These are phyloP conservation scores for Stagonosporopsis tanaceti DNA, from an alignment of 2,329 filamentous ascomycete species.

Conservation along the genomic window DNA sequence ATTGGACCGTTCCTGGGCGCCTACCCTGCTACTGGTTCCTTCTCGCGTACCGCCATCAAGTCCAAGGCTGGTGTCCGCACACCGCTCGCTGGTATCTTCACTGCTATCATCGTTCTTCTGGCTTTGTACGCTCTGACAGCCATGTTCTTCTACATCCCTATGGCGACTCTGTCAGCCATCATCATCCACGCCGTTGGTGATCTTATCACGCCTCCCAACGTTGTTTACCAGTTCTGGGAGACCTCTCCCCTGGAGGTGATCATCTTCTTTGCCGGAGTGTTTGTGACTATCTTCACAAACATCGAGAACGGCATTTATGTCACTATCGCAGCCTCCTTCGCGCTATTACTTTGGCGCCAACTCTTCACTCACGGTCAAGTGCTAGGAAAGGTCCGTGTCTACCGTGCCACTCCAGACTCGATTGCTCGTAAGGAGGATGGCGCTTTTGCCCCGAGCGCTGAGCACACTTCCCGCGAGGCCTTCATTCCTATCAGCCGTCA, in stretches of 20 bases:
- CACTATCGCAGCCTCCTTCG: slow-evolving; percentile 79
- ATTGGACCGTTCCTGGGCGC: slow-evolving; percentile 89
- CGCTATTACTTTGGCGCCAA: slow-evolving; percentile 81
- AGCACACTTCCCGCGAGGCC: slow-evolving; percentile 35
- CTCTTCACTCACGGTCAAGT: slow-evolving; percentile 84
- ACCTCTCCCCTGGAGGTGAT: slow-evolving; percentile 89
- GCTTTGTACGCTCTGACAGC: slow-evolving; percentile 89
- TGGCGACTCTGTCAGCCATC: slow-evolving; percentile 80
- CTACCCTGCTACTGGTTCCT: slow-evolving; percentile 93
- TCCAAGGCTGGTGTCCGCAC: slow-evolving; percentile 95
- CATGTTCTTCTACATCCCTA: slow-evolving; percentile 95
- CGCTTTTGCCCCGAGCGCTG: slow-evolving; percentile 18
- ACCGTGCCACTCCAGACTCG: slow-evolving; percentile 82
- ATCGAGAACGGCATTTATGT: slow-evolving; percentile 95
- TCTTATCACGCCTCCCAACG: slow-evolving; percentile 89
- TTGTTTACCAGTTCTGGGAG: slow-evolving; percentile 93
- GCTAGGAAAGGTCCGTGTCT: slow-evolving; percentile 77
- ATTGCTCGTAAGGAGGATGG: slow-evolving; percentile 58
- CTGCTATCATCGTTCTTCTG: slow-evolving; percentile 82
- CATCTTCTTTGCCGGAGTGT: slow-evolving; percentile 92
- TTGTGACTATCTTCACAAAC: slow-evolving; percentile 81
- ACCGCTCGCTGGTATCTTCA: slow-evolving; percentile 89
- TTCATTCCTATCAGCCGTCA: slow-evolving; percentile 78
- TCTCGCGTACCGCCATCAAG: slow-evolving; percentile 96
- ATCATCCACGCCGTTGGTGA: slow-evolving; percentile 97